Evolutionary conservation across 306 rosid species (phyloP).

Genomic region (Clitoria ternatea): DNA sequence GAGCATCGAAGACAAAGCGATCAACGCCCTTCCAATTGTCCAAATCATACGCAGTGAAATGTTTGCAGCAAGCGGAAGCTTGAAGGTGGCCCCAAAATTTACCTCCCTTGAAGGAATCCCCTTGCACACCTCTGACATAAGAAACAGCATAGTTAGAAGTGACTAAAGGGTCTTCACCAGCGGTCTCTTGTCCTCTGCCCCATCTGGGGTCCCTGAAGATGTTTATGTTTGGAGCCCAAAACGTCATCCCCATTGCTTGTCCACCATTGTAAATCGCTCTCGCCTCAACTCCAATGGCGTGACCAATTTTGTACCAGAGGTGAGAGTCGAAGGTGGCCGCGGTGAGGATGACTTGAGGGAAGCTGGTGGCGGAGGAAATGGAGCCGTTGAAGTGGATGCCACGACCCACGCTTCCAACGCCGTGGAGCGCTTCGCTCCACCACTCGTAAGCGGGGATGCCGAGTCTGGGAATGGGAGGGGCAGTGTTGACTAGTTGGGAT

Average conservation of each 20-base stretch:
- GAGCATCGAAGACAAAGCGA: constrained; percentile 75
- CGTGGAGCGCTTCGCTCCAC: constrained; percentile 96
- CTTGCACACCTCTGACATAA: constrained; percentile 83
- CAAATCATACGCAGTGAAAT: constrained; percentile 90
- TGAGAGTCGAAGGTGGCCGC: constrained; percentile 70
- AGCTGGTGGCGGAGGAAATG: constrained; percentile 60
- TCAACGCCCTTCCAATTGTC: constrained; percentile 72
- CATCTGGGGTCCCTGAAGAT: constrained; percentile 92
- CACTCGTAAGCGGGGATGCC: constrained; percentile 79
- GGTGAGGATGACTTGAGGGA: constrained; percentile 93
- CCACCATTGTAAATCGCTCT: constrained; percentile 81
- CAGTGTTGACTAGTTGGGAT: constrained; percentile 78
- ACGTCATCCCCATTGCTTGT: constrained; percentile 77
- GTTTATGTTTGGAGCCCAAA: constrained; percentile 96
- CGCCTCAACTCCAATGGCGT: constrained; percentile 69
- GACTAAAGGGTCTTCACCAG: constrained; percentile 84
- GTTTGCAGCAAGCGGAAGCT: constrained; percentile 97
- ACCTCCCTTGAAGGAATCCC: constrained; percentile 56
- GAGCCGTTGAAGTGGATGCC: constrained; percentile 51
- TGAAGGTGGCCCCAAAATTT: constrained; percentile 43
- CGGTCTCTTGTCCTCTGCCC: constrained; percentile 98
- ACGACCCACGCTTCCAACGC: constrained; percentile 49
- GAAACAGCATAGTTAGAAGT: constrained; percentile 60
- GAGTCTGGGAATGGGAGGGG: constrained; percentile 80
- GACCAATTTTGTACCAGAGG: constrained; percentile 80